Percentiles rank a stretch among this genome's conserved stretches.
Evolutionary conservation across 225 moss, liverwort and hornwort species (phyloP).

Genomic region (Bryoerythrophyllum caledonicum): DNA sequence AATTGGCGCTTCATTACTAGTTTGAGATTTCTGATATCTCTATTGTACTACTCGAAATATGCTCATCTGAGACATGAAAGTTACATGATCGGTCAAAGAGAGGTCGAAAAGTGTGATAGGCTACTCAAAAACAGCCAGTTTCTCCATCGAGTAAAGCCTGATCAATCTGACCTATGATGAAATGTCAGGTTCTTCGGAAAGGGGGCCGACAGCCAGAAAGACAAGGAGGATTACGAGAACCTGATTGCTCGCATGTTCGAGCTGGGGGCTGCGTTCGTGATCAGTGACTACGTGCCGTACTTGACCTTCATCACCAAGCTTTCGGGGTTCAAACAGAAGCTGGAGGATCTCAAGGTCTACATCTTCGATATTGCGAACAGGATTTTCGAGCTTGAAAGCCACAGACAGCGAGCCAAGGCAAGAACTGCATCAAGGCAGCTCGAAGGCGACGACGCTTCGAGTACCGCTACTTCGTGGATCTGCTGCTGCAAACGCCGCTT

Average conservation of each 20-base stretch:
- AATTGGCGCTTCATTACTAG: too few relatives aligned
- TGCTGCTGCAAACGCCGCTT: conserved; percentile 4
- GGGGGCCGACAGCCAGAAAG: background rate
- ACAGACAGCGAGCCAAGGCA: conserved; percentile 7
- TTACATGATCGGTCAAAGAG: too few relatives aligned
- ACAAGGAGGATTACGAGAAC: background rate
- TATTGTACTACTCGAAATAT: too few relatives aligned
- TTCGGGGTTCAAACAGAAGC: conserved; percentile 1
- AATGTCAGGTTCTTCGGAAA: background rate
- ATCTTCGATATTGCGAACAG: background rate
- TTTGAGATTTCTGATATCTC: too few relatives aligned
- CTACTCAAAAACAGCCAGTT: too few relatives aligned
- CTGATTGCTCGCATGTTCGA: background rate
- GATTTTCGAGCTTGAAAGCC: conserved; percentile 12
- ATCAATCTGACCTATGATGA: too few relatives aligned
- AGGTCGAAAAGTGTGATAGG: too few relatives aligned
- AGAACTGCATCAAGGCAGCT: background rate
- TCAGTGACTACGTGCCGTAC: conserved; percentile 17
- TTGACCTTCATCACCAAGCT: conserved; percentile 16
- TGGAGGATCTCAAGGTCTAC: background rate
- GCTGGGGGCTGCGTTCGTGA: background rate
- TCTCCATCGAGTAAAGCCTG: too few relatives aligned
- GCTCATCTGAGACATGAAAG: too few relatives aligned
- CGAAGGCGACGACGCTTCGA: too few relatives aligned
- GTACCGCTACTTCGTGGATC: conserved; percentile 17